Conservation (phyloP, 768 basidiomycete species). For the Sporobolomyces roseus region DNA sequence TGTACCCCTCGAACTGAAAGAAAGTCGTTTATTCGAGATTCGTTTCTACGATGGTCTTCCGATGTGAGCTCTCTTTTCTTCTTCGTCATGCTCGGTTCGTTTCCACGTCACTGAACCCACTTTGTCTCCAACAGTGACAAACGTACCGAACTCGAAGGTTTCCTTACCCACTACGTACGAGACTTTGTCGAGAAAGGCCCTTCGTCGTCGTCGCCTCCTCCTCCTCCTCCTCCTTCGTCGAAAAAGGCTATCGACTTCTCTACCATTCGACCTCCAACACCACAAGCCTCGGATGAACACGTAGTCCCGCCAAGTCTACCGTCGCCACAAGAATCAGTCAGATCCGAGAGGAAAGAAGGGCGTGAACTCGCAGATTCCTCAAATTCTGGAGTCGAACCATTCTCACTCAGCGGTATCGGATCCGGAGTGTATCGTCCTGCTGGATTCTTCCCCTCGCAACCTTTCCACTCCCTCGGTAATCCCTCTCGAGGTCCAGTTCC, state of each 20-base stretch:
- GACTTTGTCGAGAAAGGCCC: neutral
- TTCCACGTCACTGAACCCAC: too few species aligned
- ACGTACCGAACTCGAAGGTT: slow-evolving; percentile 24
- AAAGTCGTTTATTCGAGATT: slow-evolving; percentile 35
- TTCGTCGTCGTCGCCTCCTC: neutral
- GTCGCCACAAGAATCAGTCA: neutral
- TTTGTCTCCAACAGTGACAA: slow-evolving; percentile 3
- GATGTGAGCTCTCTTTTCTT: slow-evolving; percentile 3
- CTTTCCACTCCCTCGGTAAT: neutral
- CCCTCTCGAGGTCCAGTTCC: neutral
- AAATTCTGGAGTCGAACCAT: slow-evolving; percentile 34
- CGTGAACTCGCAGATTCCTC: slow-evolving; percentile 18
- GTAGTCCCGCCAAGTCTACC: neutral
- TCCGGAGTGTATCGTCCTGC: slow-evolving; percentile 8
- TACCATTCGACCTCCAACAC: neutral
- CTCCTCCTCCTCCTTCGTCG: neutral
- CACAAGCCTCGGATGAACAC: neutral
- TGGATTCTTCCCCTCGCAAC: neutral
- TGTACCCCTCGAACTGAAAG: slow-evolving; percentile 25
- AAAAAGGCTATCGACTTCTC: neutral
- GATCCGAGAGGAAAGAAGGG: neutral
- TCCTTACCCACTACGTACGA: slow-evolving; percentile 29
- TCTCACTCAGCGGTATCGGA: slow-evolving; percentile 29
- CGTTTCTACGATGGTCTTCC: slow-evolving; percentile 33
- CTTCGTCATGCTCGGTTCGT: too few species aligned